Base-by-base conservation (phyloP, 345 rosid species). In the Pelargonium nanum region DNA sequence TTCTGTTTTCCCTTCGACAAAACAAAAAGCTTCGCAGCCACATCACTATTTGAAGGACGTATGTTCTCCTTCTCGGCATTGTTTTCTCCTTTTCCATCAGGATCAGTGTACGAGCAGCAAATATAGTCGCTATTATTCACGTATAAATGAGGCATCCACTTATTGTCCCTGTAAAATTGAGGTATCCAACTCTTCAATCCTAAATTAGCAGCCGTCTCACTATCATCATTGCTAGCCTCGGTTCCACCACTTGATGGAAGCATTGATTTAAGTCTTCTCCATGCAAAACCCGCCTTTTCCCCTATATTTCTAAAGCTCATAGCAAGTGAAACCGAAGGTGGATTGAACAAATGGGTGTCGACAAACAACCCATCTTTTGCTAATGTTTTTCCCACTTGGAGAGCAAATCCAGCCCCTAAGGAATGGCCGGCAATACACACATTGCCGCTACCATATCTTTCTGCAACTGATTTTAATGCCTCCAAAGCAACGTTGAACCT, bases 381-480 rank as follows among this genome's bases (percentile, higher is more conserved):
- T 70, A 93, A 76, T 6, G 96, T 80, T 66, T 90, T 93, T n/a
- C 97, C 99, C 8, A 88, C 96, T 71, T 93, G 99, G 26, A 93
- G 70, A 25, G 99, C 96, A 67, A 93, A 87, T 22, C 95, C 97
- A 24, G 99, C 99, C 55, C 99, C 99, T 40, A 93, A 71, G 0
- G 99, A 93, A 78, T 93, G 99, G 26, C 97, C 97, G 4, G 88
- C 95, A 15, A 90, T 58, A 70, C 95, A 89, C 0, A 88, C 95
- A 28, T 84, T 84, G 72, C 68, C 70, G 73, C 96, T 88, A 25
- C 97, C 99, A 22, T 83, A 83, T 61, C 79, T 83, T 69, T 75
- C 81, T 19, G 90, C 90, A n/a, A 80, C 81, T 5, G 80, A 73
- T 53, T 71, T 81, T 59, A 88, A 60, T 7, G 96, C 90, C 24